Base-by-base conservation (phyloP, 345 rosid species). In the Aquilaria yunnanensis region DNA sequence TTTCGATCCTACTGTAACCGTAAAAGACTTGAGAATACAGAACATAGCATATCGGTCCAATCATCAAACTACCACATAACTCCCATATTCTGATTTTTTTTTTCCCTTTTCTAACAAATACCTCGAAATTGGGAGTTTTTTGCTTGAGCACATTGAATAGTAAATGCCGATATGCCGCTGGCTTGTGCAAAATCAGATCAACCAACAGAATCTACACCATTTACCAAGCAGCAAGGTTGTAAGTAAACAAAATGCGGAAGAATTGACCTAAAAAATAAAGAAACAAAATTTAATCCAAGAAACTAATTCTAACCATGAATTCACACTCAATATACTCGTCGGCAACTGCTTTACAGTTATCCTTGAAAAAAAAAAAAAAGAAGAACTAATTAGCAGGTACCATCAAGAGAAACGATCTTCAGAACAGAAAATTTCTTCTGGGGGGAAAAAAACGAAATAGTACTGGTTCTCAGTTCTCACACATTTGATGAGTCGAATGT, bases 181-280 rank as follows among this genome's bases (percentile, higher is more conserved):
- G 78, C 78, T 83, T 87, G 81, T 84, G 98, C 65, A 92, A 83
- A 70, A 87, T 81, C 89, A 89, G 76, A 83, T 92, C 96, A 64
- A 92, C 83, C 75, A 84, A 77, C 54, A 89, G 74, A 54, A 92
- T 92, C 96, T 92, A 65, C 55, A 68, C 10, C 7, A 65, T 14
- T 29, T 10, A 59, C 51, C 32, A 50, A 13, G n/a, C 13, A 13
- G n/a, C 13, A 47, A 16, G 47, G 14, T 5, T 30, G 10, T 5
- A 5, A 54, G 3, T 0, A 10, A 13, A 31, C 59, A 55, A 6
- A 32, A 12, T 9, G 12, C 41, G 32, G 47, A 9, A 4, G 47
- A 54, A 47, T 11, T 47, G 30, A 57, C 49, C 51, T 55, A 67
- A 32, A 51, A 37, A 47, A 50, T 29, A 54, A 49, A 66, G 50